phyloP scores from a whole-genome alignment of 1,284 basidiomycete genomes.

The Salmacisia buchloeana region DNA sequence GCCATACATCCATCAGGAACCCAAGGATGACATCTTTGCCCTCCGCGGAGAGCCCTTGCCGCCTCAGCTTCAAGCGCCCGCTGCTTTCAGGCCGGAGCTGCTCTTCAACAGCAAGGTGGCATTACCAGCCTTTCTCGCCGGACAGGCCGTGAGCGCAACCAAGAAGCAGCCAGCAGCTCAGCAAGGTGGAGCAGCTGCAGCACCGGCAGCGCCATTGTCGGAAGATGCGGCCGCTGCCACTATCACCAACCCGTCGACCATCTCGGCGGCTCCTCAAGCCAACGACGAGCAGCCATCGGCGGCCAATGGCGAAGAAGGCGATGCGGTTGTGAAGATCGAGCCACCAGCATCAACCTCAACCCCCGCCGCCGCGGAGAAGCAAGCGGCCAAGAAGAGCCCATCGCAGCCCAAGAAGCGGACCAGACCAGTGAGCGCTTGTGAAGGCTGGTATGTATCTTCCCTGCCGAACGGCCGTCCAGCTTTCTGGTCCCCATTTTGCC shows the following conservation, averaged over 20 bases:
- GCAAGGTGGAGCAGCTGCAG: no score
- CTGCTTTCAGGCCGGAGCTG: neutral
- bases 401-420: slow-evolving; percentile 36
- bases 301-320: no score
- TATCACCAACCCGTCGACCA: no score
- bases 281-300: no score
- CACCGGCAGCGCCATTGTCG: no score
- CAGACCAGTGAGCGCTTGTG: slow-evolving; percentile 39
- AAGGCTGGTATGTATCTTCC: slow-evolving; percentile 23
- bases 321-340: no score
- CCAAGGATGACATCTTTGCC: slow-evolving; percentile 19
- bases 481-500: neutral
- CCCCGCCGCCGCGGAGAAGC: neutral
- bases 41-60: slow-evolving; percentile 13
- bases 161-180: neutral
- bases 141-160: no score
- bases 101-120: neutral
- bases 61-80: neutral
- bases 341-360: neutral
- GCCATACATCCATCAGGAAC: neutral
- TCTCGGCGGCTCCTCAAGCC: no score
- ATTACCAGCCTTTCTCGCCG: neutral
- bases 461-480: neutral
- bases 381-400: neutral
- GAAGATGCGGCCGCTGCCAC: no score